A percentile compares a stretch with the other conserved stretches of the same genome.
phyloP scores from a whole-genome alignment of 768 basidiomycete species.

The Termitomyces heimii region DNA sequence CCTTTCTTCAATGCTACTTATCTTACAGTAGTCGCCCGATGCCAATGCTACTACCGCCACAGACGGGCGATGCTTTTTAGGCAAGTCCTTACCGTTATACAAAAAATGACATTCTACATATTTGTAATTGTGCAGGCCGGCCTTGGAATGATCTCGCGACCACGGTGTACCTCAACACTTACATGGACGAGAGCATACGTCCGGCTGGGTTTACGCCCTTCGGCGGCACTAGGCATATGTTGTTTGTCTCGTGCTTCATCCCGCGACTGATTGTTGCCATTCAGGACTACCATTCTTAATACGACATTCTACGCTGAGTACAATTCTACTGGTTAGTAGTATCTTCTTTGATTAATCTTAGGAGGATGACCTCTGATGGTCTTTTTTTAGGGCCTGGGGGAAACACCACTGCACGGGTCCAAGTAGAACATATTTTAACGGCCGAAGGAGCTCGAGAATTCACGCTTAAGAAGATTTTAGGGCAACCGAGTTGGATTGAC shows the following conservation, averaged over 20 bases:
- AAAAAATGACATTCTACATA: neutral
- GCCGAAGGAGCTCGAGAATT: slow-evolving; percentile 32
- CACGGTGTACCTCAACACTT: slow-evolving; percentile 46
- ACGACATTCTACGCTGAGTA: slow-evolving; percentile 58
- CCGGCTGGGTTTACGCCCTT: slow-evolving; percentile 50
- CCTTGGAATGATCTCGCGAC: slow-evolving; percentile 61
- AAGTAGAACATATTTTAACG: slow-evolving; percentile 42
- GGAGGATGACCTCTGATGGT: neutral
- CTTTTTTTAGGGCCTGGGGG: slow-evolving; percentile 46
- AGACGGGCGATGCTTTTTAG: slow-evolving; percentile 42
- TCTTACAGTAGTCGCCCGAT: slow-evolving; percentile 44
- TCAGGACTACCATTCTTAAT: slow-evolving; percentile 39
- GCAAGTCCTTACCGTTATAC: slow-evolving; percentile 15
- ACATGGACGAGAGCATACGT: slow-evolving; percentile 52
- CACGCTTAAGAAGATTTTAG: slow-evolving; percentile 48
- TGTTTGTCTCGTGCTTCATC: neutral
- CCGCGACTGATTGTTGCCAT: neutral
- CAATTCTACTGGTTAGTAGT: slow-evolving; percentile 37
- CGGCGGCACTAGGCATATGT: slow-evolving; percentile 29
- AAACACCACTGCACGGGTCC: slow-evolving; percentile 34
- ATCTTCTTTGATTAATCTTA: neutral
- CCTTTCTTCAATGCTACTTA: neutral
- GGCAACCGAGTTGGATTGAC: slow-evolving; percentile 51
- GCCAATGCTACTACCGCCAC: slow-evolving; percentile 45
- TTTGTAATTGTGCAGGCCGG: slow-evolving; percentile 26